Evolutionary conservation across 352 stramenopile genomes (phyloP).

Genomic region (Peronospora destructor): DNA sequence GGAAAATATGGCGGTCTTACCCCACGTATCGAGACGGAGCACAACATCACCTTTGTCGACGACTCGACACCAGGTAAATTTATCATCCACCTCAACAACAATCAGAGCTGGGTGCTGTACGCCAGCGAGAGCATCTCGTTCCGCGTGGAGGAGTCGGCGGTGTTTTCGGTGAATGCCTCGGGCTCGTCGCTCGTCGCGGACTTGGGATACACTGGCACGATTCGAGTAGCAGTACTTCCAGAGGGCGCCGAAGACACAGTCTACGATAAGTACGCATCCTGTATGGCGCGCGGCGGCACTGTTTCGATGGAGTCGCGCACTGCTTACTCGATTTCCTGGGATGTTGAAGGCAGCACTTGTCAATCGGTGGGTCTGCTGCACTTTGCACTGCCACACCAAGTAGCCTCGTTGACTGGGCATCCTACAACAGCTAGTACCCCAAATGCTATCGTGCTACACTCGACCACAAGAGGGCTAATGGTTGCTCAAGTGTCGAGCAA

Average conservation of each 20-base stretch:
- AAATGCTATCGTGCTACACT: conserved; percentile 38
- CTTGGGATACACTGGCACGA: conserved; percentile 36
- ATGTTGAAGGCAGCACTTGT: conserved; percentile 41
- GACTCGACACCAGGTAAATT: conserved; percentile 42
- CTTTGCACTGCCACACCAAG: conserved; percentile 61
- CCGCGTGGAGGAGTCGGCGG: conserved; percentile 30
- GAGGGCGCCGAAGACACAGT: conserved; percentile 28
- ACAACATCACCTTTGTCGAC: conserved; percentile 43
- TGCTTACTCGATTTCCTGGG: conserved; percentile 55
- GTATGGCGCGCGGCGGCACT: conserved; percentile 44
- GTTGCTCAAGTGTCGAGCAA: conserved; percentile 32
- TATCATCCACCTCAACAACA: conserved; percentile 54
- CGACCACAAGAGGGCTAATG: conserved; percentile 50
- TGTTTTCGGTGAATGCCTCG: conserved; percentile 32
- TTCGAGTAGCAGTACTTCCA: conserved; percentile 52
- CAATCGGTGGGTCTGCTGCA: conserved; percentile 41
- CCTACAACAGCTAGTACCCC: conserved; percentile 16
- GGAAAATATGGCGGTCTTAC: conserved; percentile 53
- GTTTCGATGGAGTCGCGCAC: conserved; percentile 54
- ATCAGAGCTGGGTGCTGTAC: conserved; percentile 73
- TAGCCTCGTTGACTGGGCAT: conserved; percentile 31
- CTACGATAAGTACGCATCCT: conserved; percentile 53
- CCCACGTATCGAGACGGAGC: conserved; percentile 40
- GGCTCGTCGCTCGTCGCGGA: conserved; percentile 38
- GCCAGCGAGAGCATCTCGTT: conserved; percentile 35